Evolutionary conservation across 2,329 filamentous ascomycete species (phyloP).

Genomic region (Fusarium multiceps): DNA sequence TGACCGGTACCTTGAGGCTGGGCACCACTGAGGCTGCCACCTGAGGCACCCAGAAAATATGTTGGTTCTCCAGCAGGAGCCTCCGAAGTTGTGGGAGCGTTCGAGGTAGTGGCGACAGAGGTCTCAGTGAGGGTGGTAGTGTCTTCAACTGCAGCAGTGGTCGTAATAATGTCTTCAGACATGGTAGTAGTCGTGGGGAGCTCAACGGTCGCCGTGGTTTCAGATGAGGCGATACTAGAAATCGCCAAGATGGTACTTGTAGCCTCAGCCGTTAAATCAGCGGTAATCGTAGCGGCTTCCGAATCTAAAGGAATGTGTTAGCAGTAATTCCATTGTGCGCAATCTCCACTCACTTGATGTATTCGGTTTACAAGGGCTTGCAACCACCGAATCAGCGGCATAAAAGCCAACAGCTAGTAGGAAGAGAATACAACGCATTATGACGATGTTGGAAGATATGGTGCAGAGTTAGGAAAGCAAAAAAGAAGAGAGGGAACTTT

Average conservation of each 20-base stretch:
- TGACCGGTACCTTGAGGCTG: background rate
- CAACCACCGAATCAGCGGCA: background rate
- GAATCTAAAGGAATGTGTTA: background rate
- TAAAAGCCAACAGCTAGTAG: background rate
- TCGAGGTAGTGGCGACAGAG: accelerated
- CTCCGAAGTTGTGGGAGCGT: background rate
- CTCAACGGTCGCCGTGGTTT: no score
- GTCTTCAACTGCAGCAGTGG: background rate
- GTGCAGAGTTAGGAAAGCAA: background rate
- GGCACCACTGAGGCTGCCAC: background rate
- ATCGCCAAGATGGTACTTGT: background rate
- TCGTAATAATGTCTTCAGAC: accelerated
- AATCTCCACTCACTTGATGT: no score
- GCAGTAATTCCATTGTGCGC: no score
- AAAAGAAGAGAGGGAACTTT: accelerated
- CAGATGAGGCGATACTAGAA: no score
- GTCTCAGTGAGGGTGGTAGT: accelerated
- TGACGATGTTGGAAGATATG: no score
- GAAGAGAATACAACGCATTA: background rate
- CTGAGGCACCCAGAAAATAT: background rate
- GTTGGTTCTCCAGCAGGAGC: background rate
- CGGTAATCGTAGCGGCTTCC: background rate
- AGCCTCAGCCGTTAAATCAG: background rate
- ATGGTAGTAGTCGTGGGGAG: no score
- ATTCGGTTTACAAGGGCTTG: no score